Conservation (phyloP, 1,284 basidiomycete species). For the Cryptococcus neoformans region DNA sequence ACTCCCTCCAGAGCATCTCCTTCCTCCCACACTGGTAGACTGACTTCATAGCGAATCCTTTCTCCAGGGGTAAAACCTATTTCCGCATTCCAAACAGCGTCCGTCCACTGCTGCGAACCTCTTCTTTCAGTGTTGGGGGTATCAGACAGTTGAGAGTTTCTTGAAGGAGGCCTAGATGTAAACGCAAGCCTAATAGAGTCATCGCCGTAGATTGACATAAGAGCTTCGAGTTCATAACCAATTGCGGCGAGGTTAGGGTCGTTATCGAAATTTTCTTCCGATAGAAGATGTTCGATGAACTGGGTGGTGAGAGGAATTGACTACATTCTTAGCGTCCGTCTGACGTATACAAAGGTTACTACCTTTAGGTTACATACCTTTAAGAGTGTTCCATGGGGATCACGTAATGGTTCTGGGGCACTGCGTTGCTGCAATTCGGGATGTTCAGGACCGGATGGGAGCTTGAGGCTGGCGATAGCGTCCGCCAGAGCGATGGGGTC, state of each 20-base stretch:
- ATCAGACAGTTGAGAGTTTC: too few species aligned
- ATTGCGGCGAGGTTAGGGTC: conserved; percentile 31
- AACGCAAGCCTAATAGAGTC: conserved; percentile 53
- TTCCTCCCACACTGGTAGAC: conserved; percentile 51
- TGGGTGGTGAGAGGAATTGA: conserved; percentile 8
- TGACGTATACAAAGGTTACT: too few species aligned
- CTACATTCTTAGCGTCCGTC: background rate
- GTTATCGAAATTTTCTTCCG: conserved; percentile 26
- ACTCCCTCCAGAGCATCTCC: conserved; percentile 46
- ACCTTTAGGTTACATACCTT: conserved; percentile 6
- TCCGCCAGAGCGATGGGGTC: too few species aligned
- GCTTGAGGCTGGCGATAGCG: too few species aligned
- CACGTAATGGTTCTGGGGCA: conserved; percentile 12
- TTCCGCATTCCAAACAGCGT: conserved; percentile 22
- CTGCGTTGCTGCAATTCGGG: background rate
- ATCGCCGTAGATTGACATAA: conserved; percentile 80
- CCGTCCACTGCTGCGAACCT: conserved; percentile 39
- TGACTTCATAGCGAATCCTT: conserved; percentile 64
- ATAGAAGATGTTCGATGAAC: conserved; percentile 39
- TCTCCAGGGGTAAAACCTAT: conserved; percentile 37
- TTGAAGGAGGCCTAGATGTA: conserved; percentile 17
- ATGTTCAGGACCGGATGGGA: too few species aligned
- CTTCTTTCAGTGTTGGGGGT: background rate
- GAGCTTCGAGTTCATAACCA: conserved; percentile 56
- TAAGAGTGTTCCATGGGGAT: conserved; percentile 18